Base-by-base conservation (phyloP, 768 basidiomycete species). In the Udeniomyces megalosporus region DNA sequence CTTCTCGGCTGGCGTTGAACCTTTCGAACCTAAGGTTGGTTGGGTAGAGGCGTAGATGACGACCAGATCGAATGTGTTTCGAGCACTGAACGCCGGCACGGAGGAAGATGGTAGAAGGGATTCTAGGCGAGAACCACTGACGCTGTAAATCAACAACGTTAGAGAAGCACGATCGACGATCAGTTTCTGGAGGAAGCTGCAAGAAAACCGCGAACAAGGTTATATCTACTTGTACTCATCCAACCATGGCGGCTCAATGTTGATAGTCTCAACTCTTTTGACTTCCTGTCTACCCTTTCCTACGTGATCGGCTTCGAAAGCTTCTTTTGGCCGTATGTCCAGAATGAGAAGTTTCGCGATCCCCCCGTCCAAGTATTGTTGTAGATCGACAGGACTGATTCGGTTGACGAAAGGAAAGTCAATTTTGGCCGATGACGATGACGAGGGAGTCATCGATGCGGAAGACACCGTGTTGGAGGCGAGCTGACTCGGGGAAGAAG, bases 51-150 rank as follows among this genome's bases (percentile, higher is more conserved):
- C 92, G 72, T 91, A 91, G 3, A 96, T 76, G 17, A 84, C 86
- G 28, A 99, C 82, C 24, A 92, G 73, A 67, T 95, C 91, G 71
- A 87, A 93, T 68, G 85, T 84, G 69, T 90, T 81, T 45, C 93
- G 85, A 44, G 55, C 44, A 4, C 42, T 22, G 44, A 57, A 57
- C 28, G 38, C 11, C 14, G 55, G 7, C 29, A 42, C 35, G 5
- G 55, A 57, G 38, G n/a, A 8, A 4, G 44, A 75, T 4, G 80
- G 74, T 60, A 95, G 79, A 0, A 86, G 78, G 63, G 84, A 78
- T 72, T 93, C 90, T 11, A 97, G 79, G 29, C 76, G 76, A 49
- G 78, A 72, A 1, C 82, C 80, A 4, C 79, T 81, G 63, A 89
- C 76, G 47, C 89, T 93, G 68, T 11, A 38, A 61, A 69, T 45